Evolutionary conservation across 2,329 filamentous ascomycete genomes (phyloP), one percentile per base, ranked within the genome.

Genomic region (Hortaea werneckii): DNA sequence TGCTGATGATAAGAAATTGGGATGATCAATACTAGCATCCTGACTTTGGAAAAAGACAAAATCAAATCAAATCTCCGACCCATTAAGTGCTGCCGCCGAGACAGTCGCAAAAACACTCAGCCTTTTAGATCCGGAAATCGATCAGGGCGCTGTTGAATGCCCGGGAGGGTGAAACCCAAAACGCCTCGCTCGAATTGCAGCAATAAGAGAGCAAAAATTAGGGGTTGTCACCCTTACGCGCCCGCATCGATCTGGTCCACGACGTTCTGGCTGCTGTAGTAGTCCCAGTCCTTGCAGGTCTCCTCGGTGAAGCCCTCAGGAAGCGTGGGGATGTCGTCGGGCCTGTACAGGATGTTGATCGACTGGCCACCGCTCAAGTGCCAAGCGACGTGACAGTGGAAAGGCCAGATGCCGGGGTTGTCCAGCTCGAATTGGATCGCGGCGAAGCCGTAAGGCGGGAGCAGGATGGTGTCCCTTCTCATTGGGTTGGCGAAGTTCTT

Each of bases 381-480:
- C 58, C 58, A 61, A 10, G 58, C 58, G 5, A 54, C 41, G 35
- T 66, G 64, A 48, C 50, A 52, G 13, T 66, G 64, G 20, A 61
- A 58, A 2, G 72, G 53, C 57, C 65, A 67, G 46, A 64, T 57
- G 3, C 65, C 50, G 1, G 65, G 64, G 47, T 67, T 66, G 44
- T 65, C 59, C 20, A 60, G 54, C 6, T 57, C 50, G 39, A 57
- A 64, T 42, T 69, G 64, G 2, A 68, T 53, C 13, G 53, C 67
- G 27, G 63, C 46, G 47, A 59, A 67, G 46, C 45, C 48, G 29
- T 46, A 54, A 29, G 59, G 43, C 35, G 57, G 58, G 29, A 66
- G 46, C 7, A 59, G 46, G n/a, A 63, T 55, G 6, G 50, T 55
- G 44, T 68, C 64, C 9, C 70, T 61, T 35, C 65, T 62, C 43